Percentiles rank a stretch among this genome's conserved stretches.
Evolutionary conservation across 768 basidiomycete species (phyloP).

Genomic region (Panus rudis): DNA sequence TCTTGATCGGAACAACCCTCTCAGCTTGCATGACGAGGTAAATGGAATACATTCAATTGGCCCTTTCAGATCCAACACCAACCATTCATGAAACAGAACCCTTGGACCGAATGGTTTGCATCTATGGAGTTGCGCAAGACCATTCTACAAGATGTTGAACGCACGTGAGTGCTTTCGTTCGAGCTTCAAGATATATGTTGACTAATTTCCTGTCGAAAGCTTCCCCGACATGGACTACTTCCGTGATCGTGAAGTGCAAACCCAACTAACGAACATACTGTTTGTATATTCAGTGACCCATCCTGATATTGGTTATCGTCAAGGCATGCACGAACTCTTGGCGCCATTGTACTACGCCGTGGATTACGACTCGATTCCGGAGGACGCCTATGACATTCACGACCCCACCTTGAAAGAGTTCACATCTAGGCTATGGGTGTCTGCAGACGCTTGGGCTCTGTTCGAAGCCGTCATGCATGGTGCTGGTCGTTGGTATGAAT

Average conservation of each 20-base stretch:
- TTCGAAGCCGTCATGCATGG: constrained; percentile 76
- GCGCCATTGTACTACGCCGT: constrained; percentile 81
- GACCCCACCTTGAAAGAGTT: constrained; percentile 44
- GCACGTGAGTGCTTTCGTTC: constrained; percentile 58
- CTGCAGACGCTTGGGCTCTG: constrained; percentile 83
- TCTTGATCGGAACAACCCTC: constrained; percentile 71
- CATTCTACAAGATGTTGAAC: constrained; percentile 90
- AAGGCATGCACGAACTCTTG: constrained; percentile 98
- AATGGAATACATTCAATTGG: constrained; percentile 6
- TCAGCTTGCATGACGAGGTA: constrained; percentile 75
- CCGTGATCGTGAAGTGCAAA: constrained; percentile 65
- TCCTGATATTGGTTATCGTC: constrained; percentile 84
- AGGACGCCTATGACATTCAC: constrained; percentile 23
- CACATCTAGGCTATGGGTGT: constrained; percentile 62
- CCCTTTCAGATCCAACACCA: constrained; percentile 1
- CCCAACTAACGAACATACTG: constrained; percentile 76
- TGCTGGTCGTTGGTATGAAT: constrained; percentile 67
- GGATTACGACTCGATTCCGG: constrained; percentile 70
- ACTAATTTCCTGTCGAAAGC: constrained; percentile 29
- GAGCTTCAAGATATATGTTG: not conserved
- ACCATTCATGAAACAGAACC: constrained; percentile 48
- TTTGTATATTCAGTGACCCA: constrained; percentile 79
- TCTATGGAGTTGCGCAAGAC: constrained; percentile 84
- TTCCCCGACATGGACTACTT: constrained; percentile 98
- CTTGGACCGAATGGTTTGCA: constrained; percentile 93